phyloP scores from a whole-genome alignment of 31 red algal species.

The Odonthalia washingtoniensis region DNA sequence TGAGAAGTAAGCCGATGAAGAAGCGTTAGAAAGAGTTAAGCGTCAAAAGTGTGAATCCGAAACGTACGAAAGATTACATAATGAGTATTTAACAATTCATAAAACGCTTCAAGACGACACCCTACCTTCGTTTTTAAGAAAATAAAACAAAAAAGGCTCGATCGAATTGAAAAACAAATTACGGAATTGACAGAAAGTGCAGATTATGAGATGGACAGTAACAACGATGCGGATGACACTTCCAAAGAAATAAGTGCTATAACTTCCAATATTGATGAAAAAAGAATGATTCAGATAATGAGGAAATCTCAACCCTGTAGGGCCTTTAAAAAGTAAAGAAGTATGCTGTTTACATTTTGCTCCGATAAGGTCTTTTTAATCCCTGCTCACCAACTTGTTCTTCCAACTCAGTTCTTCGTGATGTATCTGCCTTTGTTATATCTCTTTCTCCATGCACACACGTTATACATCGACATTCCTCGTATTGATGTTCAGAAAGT shows the following conservation, averaged over 20 bases:
- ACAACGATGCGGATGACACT: no score
- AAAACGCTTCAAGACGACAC: neutral
- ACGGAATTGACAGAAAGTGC: neutral
- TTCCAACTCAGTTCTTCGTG: neutral
- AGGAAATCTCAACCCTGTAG: neutral
- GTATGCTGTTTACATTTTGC: neutral
- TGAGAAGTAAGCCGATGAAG: neutral
- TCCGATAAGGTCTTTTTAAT: neutral
- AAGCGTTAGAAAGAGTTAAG: neutral
- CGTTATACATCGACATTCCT: neutral
- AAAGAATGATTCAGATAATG: neutral
- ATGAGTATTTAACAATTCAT: neutral
- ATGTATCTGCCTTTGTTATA: neutral
- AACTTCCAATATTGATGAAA: no score
- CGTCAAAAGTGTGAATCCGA: neutral
- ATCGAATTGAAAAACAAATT: neutral
- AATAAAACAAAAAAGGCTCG: neutral
- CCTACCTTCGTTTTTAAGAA: neutral
- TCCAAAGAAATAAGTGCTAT: no score
- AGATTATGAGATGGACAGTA: no score
- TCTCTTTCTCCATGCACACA: neutral
- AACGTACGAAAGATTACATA: neutral
- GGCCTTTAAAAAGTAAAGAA: neutral
- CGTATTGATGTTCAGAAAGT: neutral
- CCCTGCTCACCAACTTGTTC: neutral